Evolutionary conservation across 257 asterid genomes (phyloP).

Genomic region (Leonotis leonurus): DNA sequence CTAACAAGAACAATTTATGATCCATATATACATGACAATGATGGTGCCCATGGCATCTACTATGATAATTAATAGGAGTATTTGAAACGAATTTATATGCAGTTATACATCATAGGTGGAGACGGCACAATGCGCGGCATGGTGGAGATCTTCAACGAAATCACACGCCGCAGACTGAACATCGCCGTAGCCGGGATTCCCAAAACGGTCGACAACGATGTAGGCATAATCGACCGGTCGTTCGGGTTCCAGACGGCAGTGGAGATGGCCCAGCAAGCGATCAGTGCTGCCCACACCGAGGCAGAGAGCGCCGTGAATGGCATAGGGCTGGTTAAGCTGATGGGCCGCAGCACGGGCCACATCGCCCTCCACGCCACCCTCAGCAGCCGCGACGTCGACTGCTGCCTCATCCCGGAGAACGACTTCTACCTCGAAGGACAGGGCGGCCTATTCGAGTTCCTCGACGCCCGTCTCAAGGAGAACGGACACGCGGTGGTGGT

Average conservation of each 20-base stretch:
- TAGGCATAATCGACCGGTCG: constrained; percentile 67
- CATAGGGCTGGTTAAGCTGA: constrained; percentile 71
- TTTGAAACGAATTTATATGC: background rate
- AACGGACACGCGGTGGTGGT: constrained; percentile 65
- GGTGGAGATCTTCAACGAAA: constrained; percentile 50
- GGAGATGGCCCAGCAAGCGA: constrained; percentile 90
- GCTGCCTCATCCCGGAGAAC: constrained; percentile 72
- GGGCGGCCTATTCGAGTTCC: constrained; percentile 66
- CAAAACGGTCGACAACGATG: constrained; percentile 76
- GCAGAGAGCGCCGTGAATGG: constrained; percentile 81
- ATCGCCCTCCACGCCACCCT: constrained; percentile 69
- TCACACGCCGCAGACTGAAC: constrained; percentile 36
- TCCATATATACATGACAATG: too few relatives aligned
- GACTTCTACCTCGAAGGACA: constrained; percentile 57
- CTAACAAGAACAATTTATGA: too few relatives aligned
- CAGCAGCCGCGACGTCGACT: constrained; percentile 75
- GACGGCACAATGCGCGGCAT: constrained; percentile 86
- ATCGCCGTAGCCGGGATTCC: constrained; percentile 66
- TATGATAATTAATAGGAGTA: too few relatives aligned
- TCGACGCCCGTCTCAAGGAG: constrained; percentile 27
- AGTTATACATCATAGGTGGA: constrained; percentile 78
- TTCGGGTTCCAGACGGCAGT: constrained; percentile 85
- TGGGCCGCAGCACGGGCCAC: constrained; percentile 90
- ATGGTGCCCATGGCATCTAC: too few relatives aligned
- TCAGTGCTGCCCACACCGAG: constrained; percentile 64